phyloP scores from a whole-genome alignment of 495 filamentous ascomycete species.

The Penicillium pancosmium region DNA sequence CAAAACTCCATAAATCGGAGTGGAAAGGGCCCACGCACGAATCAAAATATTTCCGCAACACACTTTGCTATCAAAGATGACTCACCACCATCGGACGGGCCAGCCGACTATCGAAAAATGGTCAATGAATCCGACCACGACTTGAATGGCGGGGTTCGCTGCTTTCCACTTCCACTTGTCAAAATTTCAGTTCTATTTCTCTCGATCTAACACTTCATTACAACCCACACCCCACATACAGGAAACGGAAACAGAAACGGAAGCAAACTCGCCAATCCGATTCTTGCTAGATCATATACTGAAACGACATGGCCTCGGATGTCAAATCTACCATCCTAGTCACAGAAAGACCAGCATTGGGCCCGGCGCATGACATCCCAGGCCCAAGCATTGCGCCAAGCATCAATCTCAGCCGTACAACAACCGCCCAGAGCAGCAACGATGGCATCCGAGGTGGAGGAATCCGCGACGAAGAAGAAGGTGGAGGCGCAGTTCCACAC shows the following conservation, averaged over 20 bases:
- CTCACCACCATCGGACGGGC: constrained; percentile 10
- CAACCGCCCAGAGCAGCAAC: not conserved
- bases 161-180: not conserved
- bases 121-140: not conserved
- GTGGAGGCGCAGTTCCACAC: constrained; percentile 14
- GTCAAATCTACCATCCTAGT: not conserved
- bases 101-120: not conserved
- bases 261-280: not conserved
- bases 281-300: not conserved
- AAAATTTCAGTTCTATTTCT: not conserved
- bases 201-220: not conserved
- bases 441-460: not conserved
- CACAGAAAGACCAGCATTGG: not conserved
- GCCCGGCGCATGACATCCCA: constrained; percentile 2
- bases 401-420: not conserved
- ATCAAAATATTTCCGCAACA: not conserved
- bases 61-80: constrained; percentile 3
- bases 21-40: constrained; percentile 1
- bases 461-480: constrained; percentile 17
- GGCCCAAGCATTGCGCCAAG: constrained; percentile 4
- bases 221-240: not conserved
- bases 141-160: not conserved
- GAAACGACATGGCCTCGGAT: constrained; percentile 11
- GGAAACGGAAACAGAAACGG: not conserved
- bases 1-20: too few relatives aligned